Conservation (phyloP, 495 filamentous ascomycete species). For the Aspergillus leporis region DNA sequence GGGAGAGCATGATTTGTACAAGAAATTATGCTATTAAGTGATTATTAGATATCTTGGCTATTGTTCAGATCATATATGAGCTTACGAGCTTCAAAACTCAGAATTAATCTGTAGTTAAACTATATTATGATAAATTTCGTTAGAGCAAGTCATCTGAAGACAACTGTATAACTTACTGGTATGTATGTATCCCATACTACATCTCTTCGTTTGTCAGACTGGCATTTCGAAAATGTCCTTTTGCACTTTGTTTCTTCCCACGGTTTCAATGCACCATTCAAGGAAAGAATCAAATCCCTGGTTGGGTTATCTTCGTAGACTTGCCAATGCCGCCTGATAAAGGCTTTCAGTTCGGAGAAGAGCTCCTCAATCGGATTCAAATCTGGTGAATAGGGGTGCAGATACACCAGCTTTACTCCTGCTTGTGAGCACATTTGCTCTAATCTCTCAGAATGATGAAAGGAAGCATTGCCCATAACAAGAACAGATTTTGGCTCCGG, state of each 20-base stretch:
- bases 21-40: too few species aligned
- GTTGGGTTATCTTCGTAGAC: slow-evolving; percentile 34
- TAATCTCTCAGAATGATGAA: slow-evolving; percentile 32
- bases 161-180: too few species aligned
- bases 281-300: slow-evolving; percentile 32
- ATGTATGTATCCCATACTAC: too few species aligned
- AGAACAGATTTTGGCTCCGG: slow-evolving; percentile 39
- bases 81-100: too few species aligned
- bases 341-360: too few species aligned
- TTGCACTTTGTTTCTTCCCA: slow-evolving; percentile 23
- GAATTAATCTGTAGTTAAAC: too few species aligned
- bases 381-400: slow-evolving; percentile 28
- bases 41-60: too few species aligned
- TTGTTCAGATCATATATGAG: too few species aligned
- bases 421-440: slow-evolving; percentile 32
- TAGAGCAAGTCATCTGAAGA: too few species aligned
- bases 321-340: slow-evolving; percentile 28
- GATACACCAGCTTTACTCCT: slow-evolving; percentile 34
- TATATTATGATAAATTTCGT: too few species aligned
- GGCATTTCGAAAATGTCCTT: slow-evolving; percentile 26
- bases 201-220: slow-evolving; percentile 7
- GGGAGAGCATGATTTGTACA: too few species aligned
- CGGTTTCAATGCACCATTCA: slow-evolving; percentile 24
- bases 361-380: slow-evolving; percentile 20
- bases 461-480: too few species aligned